Percentiles rank a stretch among this genome's conserved stretches.
These are phyloP conservation scores for Lasiodiplodia sp. DNA, from an alignment of 2,329 filamentous ascomycete species.

Conservation along the genomic window DNA sequence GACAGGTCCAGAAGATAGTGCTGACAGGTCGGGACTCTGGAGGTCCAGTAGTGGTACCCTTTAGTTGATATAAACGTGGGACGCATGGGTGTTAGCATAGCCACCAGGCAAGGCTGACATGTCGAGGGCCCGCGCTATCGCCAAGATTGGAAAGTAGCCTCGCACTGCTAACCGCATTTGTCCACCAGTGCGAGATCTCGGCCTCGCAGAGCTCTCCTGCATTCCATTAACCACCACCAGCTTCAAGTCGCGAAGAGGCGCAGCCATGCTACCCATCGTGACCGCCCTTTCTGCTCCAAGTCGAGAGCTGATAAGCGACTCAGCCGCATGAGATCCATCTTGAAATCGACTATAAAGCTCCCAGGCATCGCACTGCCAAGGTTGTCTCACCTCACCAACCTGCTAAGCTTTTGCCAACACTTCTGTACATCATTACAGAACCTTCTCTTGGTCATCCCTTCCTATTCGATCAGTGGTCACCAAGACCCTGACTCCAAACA, in stretches of 20 bases:
- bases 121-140: neutral
- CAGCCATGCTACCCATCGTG: neutral
- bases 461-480: neutral
- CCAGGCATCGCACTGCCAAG: neutral
- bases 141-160: neutral
- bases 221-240: neutral
- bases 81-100: neutral
- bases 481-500: neutral
- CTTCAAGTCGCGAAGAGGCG: neutral
- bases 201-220: neutral
- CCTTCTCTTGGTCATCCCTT: neutral
- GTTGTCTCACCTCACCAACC: neutral
- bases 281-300: neutral
- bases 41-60: neutral
- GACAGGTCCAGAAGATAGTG: neutral
- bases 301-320: neutral
- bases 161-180: constrained; percentile 8
- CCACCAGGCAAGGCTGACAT: neutral
- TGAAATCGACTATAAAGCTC: neutral
- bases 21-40: neutral
- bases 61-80: neutral
- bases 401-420: constrained; percentile 2
- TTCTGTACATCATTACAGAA: neutral
- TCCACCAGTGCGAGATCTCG: constrained; percentile 1
- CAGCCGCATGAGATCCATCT: neutral